Conservation (phyloP, 2,329 filamentous ascomycete species). For the Cladosporium sp. region DNA sequence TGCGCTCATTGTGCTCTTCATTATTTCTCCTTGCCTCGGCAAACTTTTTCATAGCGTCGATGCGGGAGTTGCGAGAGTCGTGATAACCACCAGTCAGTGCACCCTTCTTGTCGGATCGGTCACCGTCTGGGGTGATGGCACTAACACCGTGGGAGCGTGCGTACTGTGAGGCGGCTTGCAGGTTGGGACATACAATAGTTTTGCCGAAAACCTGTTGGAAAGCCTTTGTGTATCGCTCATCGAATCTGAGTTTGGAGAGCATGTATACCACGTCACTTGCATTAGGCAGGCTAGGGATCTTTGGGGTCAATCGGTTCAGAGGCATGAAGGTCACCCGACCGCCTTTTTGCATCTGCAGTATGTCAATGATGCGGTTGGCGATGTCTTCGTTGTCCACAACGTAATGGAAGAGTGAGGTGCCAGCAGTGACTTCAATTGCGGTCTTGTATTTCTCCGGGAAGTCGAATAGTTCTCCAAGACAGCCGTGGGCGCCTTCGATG, state of each 20-base stretch:
- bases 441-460: conserved; percentile 81
- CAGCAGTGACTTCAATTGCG: conserved; percentile 88
- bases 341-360: conserved; percentile 71
- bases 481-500: conserved; percentile 85
- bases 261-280: conserved; percentile 85
- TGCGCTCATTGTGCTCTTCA: conserved; percentile 62
- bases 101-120: conserved; percentile 91
- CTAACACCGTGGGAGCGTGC: conserved; percentile 87
- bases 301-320: conserved; percentile 71
- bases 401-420: conserved; percentile 90
- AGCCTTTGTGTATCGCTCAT: conserved; percentile 72
- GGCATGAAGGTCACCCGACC: conserved; percentile 95
- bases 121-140: conserved; percentile 90
- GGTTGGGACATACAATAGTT: conserved; percentile 86
- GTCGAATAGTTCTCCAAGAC: conserved; percentile 85
- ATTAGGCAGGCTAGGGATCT: conserved; percentile 68
- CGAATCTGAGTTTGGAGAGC: conserved; percentile 77
- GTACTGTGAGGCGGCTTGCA: conserved; percentile 84
- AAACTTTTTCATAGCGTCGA: conserved; percentile 76
- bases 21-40: conserved; percentile 71
- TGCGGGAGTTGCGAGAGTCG: conserved; percentile 76
- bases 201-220: conserved; percentile 95
- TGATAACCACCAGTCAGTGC: conserved; percentile 93
- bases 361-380: conserved; percentile 74
- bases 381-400: conserved; percentile 90